phyloP scores from a whole-genome alignment of 441 rosid genomes.

The Pelargonium myrrhifolium region DNA sequence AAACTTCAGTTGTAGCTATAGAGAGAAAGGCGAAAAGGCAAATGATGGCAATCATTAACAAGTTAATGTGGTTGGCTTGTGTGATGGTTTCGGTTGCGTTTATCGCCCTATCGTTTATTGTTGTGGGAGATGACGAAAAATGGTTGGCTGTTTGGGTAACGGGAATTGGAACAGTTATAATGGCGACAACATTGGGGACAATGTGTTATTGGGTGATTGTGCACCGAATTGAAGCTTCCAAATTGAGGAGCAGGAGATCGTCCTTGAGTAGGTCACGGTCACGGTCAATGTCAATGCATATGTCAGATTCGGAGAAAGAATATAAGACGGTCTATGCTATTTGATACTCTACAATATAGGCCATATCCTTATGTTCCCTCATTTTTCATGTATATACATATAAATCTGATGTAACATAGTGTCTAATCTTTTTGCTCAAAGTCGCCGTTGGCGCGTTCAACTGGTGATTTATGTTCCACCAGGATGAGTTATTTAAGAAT shows the following conservation, averaged over 20 bases:
- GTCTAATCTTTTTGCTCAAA: background rate
- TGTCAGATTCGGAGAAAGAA: background rate
- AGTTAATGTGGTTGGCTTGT: slow-evolving; percentile 20
- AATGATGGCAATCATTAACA: slow-evolving; percentile 7
- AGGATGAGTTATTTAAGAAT: too few relatives aligned
- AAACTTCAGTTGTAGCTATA: slow-evolving; percentile 15
- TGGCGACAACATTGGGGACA: slow-evolving; percentile 17
- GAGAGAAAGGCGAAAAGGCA: slow-evolving; percentile 19
- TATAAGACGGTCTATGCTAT: slow-evolving; percentile 1
- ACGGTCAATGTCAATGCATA: background rate
- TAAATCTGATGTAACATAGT: slow-evolving; percentile 1
- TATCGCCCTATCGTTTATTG: slow-evolving; percentile 17
- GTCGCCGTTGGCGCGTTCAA: too few relatives aligned
- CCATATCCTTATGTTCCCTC: too few relatives aligned
- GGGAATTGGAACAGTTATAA: slow-evolving; percentile 11
- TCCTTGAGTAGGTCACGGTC: background rate
- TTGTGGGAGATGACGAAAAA: slow-evolving; percentile 13
- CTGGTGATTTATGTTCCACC: too few relatives aligned
- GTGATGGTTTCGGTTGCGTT: slow-evolving; percentile 17
- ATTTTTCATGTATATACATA: background rate
- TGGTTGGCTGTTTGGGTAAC: slow-evolving; percentile 18
- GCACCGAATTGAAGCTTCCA: background rate
- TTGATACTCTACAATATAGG: background rate
- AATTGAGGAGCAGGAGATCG: background rate
- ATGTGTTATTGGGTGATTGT: slow-evolving; percentile 7